These are phyloP conservation scores for Arctium minus DNA, from an alignment of 129 eudicot genomes.

Conservation along the genomic window DNA sequence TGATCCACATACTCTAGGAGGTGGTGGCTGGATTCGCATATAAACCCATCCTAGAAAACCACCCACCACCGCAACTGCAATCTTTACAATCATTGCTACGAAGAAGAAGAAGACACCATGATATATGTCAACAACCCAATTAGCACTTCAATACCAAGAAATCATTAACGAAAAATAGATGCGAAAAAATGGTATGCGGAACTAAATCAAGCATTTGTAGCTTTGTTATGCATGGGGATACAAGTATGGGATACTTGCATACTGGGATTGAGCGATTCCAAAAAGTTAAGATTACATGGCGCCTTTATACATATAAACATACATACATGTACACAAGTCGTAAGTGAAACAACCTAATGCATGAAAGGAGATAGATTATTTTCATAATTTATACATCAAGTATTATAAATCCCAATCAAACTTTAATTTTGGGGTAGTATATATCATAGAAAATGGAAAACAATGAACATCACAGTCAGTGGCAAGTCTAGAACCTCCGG, in stretches of 20 bases:
- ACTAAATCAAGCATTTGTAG: background rate
- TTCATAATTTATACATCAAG: background rate
- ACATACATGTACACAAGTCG: too few species aligned
- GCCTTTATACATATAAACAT: background rate
- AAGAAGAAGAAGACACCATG: background rate
- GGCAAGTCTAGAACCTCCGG: background rate
- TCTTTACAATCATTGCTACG: constrained; percentile 55
- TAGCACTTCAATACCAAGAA: background rate
- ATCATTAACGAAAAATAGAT: background rate
- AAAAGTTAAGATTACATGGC: background rate
- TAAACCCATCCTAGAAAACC: constrained; percentile 50
- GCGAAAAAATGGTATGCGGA: background rate
- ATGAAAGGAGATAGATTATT: background rate
- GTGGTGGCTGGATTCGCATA: constrained; percentile 47
- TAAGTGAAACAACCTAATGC: too few species aligned
- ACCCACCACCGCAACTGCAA: constrained; percentile 39
- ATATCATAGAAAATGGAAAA: background rate
- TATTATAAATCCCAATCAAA: background rate
- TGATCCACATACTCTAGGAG: constrained; percentile 59
- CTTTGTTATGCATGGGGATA: background rate
- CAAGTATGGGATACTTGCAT: background rate
- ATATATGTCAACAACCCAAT: constrained; percentile 2
- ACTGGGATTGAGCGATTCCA: background rate
- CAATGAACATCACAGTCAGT: background rate
- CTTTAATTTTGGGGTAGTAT: background rate